Conservation (phyloP, 805 yeast genomes). For the Starmera dryadoides region DNA sequence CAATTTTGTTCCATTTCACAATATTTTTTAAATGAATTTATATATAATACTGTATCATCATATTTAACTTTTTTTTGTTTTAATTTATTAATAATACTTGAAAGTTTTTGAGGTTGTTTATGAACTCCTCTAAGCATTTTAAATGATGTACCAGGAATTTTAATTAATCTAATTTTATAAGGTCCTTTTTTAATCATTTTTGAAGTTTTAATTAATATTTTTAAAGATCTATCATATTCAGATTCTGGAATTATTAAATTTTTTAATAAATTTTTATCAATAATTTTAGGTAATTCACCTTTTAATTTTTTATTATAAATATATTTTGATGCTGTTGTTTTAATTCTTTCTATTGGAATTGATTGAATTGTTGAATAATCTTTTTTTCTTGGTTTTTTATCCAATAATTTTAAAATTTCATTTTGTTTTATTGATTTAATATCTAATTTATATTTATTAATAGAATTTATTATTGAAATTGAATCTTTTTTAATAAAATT, state of each 20-base stretch:
- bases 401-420: background rate
- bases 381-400: slow-evolving; percentile 1
- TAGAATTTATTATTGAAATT: no score
- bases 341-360: background rate
- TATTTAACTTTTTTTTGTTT: no score
- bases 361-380: slow-evolving; percentile 1
- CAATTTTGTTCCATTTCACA: slow-evolving; percentile 1
- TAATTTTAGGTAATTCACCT: slow-evolving; percentile 11
- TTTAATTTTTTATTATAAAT: slow-evolving; percentile 1
- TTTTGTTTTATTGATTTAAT: no score
- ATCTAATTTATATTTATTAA: no score
- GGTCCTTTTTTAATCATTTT: slow-evolving; percentile 10
- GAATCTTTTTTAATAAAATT: no score
- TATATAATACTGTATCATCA: slow-evolving; percentile 7
- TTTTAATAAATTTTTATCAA: slow-evolving; percentile 11
- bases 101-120: no score
- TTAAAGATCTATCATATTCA: slow-evolving; percentile 10
- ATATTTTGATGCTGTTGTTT: slow-evolving; percentile 8
- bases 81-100: no score
- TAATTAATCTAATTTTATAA: slow-evolving; percentile 5
- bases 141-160: no score
- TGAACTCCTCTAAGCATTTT: no score
- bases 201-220: slow-evolving; percentile 4
- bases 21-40: slow-evolving; percentile 14
- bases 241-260: slow-evolving; percentile 14